Evolutionary conservation across 345 rosid genomes (phyloP).

Genomic region (Melaleuca quinquenervia): DNA sequence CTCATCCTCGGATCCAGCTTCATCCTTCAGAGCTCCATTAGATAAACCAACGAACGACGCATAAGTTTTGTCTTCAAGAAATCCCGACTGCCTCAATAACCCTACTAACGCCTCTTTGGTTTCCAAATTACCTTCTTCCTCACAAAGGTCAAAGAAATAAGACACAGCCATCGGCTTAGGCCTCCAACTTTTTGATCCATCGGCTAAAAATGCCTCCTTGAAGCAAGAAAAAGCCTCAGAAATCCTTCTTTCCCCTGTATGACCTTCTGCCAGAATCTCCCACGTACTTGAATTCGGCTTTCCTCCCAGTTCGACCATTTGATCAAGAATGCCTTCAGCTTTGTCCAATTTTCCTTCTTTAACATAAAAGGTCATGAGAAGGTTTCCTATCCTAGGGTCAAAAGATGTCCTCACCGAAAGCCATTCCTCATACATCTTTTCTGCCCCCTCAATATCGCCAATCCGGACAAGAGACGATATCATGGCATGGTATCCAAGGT

Average conservation of each 20-base stretch:
- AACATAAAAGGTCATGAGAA: slow-evolving; percentile 50
- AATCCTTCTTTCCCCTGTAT: slow-evolving; percentile 32
- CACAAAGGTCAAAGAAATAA: slow-evolving; percentile 50
- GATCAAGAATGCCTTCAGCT: slow-evolving; percentile 47
- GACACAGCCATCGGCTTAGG: slow-evolving; percentile 44
- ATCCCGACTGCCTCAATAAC: slow-evolving; percentile 43
- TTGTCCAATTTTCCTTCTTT: slow-evolving; percentile 50
- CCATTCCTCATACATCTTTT: slow-evolving; percentile 75
- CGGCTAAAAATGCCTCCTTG: slow-evolving; percentile 48
- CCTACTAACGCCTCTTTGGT: slow-evolving; percentile 43
- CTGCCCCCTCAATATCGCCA: slow-evolving; percentile 70
- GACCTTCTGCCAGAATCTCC: slow-evolving; percentile 88
- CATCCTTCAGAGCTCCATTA: not conserved
- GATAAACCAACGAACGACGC: slow-evolving; percentile 31
- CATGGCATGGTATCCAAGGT: slow-evolving; percentile 74
- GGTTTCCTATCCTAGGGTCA: slow-evolving; percentile 82
- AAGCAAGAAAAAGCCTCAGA: slow-evolving; percentile 51
- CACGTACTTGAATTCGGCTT: slow-evolving; percentile 67
- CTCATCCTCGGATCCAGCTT: not conserved
- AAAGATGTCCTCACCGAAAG: slow-evolving; percentile 45
- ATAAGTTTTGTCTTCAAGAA: slow-evolving; percentile 40
- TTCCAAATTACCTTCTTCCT: slow-evolving; percentile 40
- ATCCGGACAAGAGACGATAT: slow-evolving; percentile 59
- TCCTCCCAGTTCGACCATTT: slow-evolving; percentile 66
- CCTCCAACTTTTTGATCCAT: slow-evolving; percentile 56